These are phyloP conservation scores for Lachancea waltii DNA, from an alignment of 805 yeast genomes.

Conservation along the genomic window DNA sequence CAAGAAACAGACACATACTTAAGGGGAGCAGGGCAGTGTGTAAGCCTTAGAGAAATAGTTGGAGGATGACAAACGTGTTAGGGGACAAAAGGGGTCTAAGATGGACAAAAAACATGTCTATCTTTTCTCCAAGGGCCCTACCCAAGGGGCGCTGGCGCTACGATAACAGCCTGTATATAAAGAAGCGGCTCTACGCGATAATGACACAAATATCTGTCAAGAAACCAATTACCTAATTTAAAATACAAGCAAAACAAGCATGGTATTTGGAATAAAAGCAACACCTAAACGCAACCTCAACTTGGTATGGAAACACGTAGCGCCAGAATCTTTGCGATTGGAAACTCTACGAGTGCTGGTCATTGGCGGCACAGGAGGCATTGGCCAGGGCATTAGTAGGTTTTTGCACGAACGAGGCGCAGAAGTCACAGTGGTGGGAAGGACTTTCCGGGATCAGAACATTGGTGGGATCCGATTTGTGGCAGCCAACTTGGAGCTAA, in stretches of 20 bases:
- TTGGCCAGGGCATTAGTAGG: conserved; percentile 33
- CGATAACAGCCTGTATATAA: no score
- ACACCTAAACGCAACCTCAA: not conserved
- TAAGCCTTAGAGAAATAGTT: no score
- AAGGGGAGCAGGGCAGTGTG: no score
- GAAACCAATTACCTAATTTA: no score
- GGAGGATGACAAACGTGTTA: no score
- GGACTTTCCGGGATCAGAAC: conserved; percentile 30
- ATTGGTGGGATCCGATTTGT: conserved; percentile 26
- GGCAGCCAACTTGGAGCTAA: conserved; percentile 33
- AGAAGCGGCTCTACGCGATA: no score
- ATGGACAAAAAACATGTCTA: no score
- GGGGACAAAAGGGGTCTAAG: no score
- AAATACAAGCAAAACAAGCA: not conserved
- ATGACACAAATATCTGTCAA: no score
- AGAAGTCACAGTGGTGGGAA: conserved; percentile 34
- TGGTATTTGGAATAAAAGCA: conserved; percentile 1
- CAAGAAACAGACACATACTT: no score
- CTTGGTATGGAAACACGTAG: conserved; percentile 4
- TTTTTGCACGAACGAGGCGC: conserved; percentile 27
- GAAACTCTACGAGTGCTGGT: conserved; percentile 19
- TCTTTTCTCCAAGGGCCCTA: no score
- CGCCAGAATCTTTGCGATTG: conserved; percentile 3
- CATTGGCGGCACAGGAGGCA: conserved; percentile 39
- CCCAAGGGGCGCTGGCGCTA: no score